phyloP scores from a whole-genome alignment of 2,329 filamentous ascomycete genomes.

The Aspergillus bombycis region DNA sequence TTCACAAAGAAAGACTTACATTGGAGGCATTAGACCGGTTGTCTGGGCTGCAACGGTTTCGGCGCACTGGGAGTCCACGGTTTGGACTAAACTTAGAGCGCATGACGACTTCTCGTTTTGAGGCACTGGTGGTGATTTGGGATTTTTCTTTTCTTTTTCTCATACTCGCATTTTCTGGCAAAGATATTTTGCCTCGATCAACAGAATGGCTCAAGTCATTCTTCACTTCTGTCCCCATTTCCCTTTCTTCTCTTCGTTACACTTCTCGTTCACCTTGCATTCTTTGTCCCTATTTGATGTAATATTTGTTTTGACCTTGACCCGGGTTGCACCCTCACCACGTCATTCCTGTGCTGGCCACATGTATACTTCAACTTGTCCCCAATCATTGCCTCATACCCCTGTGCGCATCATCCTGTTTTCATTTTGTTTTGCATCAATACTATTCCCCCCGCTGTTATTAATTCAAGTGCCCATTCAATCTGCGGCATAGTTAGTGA shows the following conservation, averaged over 20 bases:
- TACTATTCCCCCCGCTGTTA: slow-evolving; percentile 21
- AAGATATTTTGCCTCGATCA: slow-evolving; percentile 5
- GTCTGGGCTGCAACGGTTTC: slow-evolving; percentile 15
- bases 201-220: slow-evolving; percentile 16
- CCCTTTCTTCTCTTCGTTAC: slow-evolving; percentile 28
- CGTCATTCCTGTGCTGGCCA: slow-evolving; percentile 44
- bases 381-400: slow-evolving; percentile 40
- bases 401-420: slow-evolving; percentile 32
- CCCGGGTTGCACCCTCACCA: slow-evolving; percentile 21
- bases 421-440: slow-evolving; percentile 31
- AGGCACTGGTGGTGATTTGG: slow-evolving; percentile 31
- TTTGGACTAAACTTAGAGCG: slow-evolving; percentile 27
- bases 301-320: slow-evolving; percentile 31
- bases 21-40: slow-evolving; percentile 18
- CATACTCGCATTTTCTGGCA: slow-evolving; percentile 5
- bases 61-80: slow-evolving; percentile 23
- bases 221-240: slow-evolving; percentile 47
- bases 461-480: slow-evolving; percentile 19
- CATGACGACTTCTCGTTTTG: slow-evolving; percentile 25
- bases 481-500: slow-evolving; percentile 21
- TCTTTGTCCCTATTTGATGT: slow-evolving; percentile 35
- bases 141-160: slow-evolving; percentile 22
- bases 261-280: slow-evolving; percentile 20
- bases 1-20: slow-evolving; percentile 12
- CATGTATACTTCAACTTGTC: slow-evolving; percentile 44